Evolutionary conservation across 129 eudicot species (phyloP).

Genomic region (Kitagawia praeruptora): DNA sequence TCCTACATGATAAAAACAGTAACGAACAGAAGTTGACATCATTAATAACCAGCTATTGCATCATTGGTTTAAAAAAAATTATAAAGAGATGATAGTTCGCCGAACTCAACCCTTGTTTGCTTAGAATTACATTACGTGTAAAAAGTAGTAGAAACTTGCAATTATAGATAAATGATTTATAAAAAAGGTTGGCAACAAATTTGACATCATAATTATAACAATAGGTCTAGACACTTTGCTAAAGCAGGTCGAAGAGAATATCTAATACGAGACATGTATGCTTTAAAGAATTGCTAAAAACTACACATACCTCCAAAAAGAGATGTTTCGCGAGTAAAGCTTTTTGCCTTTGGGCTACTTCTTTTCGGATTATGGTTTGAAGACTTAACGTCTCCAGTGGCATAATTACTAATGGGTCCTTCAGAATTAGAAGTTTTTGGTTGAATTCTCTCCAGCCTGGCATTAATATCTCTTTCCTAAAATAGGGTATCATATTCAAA

Average conservation of each 20-base stretch:
- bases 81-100: neutral
- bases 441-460: constrained; percentile 80
- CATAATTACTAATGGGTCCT: constrained; percentile 37
- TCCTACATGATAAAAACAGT: constrained; percentile 34
- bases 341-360: constrained; percentile 88
- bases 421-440: constrained; percentile 71
- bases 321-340: constrained; percentile 65
- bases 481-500: constrained; percentile 11
- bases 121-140: neutral
- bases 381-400: constrained; percentile 43
- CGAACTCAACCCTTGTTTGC: neutral
- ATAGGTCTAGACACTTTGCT: neutral
- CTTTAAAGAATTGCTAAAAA: neutral
- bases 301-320: constrained; percentile 72
- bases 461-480: constrained; percentile 87
- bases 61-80: neutral
- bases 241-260: neutral
- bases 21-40: neutral
- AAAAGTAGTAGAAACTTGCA: neutral
- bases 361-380: constrained; percentile 52
- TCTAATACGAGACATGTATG: neutral
- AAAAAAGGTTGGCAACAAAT: neutral
- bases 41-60: neutral
- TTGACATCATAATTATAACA: neutral
- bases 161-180: neutral